Evolutionary conservation across 2,329 filamentous ascomycete genomes (phyloP), one percentile per base, ranked within the genome.

Genomic region (Fusarium xylarioides): DNA sequence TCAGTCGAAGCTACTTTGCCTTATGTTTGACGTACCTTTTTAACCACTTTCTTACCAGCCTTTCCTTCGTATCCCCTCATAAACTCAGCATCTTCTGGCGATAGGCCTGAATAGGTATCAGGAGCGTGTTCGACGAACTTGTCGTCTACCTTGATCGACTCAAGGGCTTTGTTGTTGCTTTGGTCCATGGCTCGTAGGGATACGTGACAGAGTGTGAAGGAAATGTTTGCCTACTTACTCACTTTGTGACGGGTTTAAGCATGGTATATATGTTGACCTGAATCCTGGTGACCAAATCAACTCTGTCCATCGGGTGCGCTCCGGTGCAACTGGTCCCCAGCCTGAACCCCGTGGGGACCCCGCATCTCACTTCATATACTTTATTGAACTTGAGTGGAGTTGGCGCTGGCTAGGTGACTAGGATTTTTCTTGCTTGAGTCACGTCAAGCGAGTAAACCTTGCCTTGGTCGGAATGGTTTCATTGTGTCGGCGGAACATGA

Each of bases 81-180:
- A 7, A 71, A 67, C 10, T 70, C 67, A 10, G 67, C 63, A 55
- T 71, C 69, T n/a, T 68, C 69, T n/a, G n/a, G 19, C 2, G 46
- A 46, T 5, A 80, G 64, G 15, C 79, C 74, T 10, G 76, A 67
- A 28, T 80, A 80, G 19, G 68, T 75, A 18, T 61, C 43, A 1
- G 61, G 28, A 19, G 65, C 65, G 21, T 66, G 19, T 15, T 66
- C 65, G 2, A 54, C 54, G 4, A 60, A 67, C 15, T 66, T 59
- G 40, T 57, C 61, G 11, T n/a, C 53, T 8, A 53, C 35, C 28
- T 67, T 67, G 28, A 47, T 30, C 11, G 34, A 19, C 26, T 55
- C 49, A 9, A 38, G 11, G 4, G 23, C 32, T 30, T 49, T 55
- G 30, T 11, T 44, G 6, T 16, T 62, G 15, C 21, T 44, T 7